Base-by-base conservation (phyloP, 2,329 filamentous ascomycete genomes). In the Fusarium heterosporum region DNA sequence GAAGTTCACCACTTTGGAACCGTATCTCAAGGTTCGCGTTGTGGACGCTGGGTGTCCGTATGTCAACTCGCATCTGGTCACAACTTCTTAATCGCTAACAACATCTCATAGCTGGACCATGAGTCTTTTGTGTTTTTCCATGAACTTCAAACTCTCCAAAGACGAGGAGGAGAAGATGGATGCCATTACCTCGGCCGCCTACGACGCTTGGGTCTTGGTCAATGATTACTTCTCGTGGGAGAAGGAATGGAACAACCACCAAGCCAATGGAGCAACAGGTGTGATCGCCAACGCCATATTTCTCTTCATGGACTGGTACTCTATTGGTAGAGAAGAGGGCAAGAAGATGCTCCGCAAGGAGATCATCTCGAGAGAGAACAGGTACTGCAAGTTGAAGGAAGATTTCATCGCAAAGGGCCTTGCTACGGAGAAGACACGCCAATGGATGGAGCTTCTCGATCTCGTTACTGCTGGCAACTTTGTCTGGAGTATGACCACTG, bases 171-270 rank as follows among this genome's bases (percentile, higher is more conserved):
- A 46, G 17, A 32, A 46, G 43, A 46, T 17, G 10, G 43, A 12
- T 6, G 6, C 32, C 5, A 46, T 46, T 6, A 32, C 28, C 17
- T 32, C 43, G 9, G 43, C 29, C 6, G 43, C 43, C 6, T 34
- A 34, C 29, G 43, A 34, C 7, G 14, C 16, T 7, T 46, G 43
- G 43, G 43, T 32, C 5, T 13, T 46, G 17, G 43, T 46, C 12
- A 46, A 46, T 10, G 43, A 46, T 29, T 46, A 46, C 43, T 46
- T 46, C 2, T 46, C 43, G 2, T 46, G 43, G 43, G 43, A 46
- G 29, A 46, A 46, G 16, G 43, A 46, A 22, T 46, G 43, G 43
- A 46, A 17, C 28, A 46, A 46, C 29, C 8, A 46, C 13, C 29
- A 46, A 25, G 17, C 43, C 7, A 46, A 34, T 17, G 43, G 43